Evolutionary conservation across 768 basidiomycete genomes (phyloP).

Genomic region (Lactifluus piperatus): DNA sequence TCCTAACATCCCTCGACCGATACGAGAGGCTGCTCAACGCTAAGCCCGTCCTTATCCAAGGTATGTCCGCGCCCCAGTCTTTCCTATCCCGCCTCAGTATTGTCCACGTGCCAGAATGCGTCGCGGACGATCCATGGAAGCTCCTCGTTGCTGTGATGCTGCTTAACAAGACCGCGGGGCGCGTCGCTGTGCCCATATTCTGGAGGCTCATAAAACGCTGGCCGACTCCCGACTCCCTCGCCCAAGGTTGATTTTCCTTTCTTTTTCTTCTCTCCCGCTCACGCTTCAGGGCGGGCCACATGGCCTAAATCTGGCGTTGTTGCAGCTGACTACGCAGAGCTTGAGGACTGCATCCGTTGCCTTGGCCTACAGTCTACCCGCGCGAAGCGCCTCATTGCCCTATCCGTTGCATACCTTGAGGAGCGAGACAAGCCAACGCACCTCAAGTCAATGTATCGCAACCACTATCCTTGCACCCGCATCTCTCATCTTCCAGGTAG

Average conservation of each 20-base stretch:
- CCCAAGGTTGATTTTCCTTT: constrained; percentile 36
- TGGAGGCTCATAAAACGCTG: constrained; percentile 47
- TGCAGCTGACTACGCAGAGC: constrained; percentile 36
- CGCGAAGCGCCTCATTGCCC: constrained; percentile 42
- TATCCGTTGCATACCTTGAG: constrained; percentile 45
- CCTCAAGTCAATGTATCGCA: not conserved
- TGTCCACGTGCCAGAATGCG: constrained; percentile 31
- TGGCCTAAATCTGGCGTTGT: not conserved
- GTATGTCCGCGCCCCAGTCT: constrained; percentile 5
- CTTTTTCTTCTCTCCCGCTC: not conserved
- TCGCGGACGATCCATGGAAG: constrained; percentile 58
- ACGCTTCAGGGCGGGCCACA: not conserved
- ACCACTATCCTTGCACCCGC: constrained; percentile 26
- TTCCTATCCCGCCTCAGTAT: not conserved
- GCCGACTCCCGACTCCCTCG: constrained; percentile 47
- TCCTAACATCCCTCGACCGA: constrained; percentile 10
- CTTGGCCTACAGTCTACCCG: constrained; percentile 56
- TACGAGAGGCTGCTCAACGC: constrained; percentile 14
- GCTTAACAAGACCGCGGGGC: constrained; percentile 62
- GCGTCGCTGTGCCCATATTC: constrained; percentile 57
- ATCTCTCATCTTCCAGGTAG: constrained; percentile 57
- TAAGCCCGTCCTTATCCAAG: constrained; percentile 27
- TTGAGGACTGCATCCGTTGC: constrained; percentile 38
- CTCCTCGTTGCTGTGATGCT: constrained; percentile 57
- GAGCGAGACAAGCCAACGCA: constrained; percentile 30